Evolutionary conservation across 371 early-diverging fungal species (phyloP).

Genomic region (Rhizomucor miehei): DNA sequence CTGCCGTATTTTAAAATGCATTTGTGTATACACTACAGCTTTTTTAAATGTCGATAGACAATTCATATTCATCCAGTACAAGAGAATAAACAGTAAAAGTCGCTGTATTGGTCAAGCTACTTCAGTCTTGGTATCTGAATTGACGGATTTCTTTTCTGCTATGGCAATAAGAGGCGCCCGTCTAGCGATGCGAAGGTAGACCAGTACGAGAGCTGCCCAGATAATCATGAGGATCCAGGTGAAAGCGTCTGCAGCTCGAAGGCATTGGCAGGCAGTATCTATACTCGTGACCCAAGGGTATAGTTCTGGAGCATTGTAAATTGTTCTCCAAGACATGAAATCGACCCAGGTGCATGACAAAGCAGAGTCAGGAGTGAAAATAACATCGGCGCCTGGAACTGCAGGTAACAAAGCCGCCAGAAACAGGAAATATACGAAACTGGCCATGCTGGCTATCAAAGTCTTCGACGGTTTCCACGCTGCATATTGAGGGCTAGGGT

Average conservation of each 20-base stretch:
- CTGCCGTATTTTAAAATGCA: neutral
- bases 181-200: constrained; percentile 18
- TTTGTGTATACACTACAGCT: neutral
- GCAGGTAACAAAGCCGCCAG: constrained; percentile 28
- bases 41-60: no score
- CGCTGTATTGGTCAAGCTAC: no score
- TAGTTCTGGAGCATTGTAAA: constrained; percentile 24
- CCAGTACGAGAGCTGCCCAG: constrained; percentile 15
- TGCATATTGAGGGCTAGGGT: constrained; percentile 30
- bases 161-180: neutral
- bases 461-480: constrained; percentile 43
- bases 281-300: constrained; percentile 41
- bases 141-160: neutral
- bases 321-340: constrained; percentile 38
- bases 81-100: no score
- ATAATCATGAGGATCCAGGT: constrained; percentile 30
- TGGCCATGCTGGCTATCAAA: constrained; percentile 19
- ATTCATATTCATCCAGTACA: no score
- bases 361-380: constrained; percentile 28
- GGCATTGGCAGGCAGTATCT: constrained; percentile 32
- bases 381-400: constrained; percentile 36
- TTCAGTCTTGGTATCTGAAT: constrained; percentile 5
- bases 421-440: constrained; percentile 21
- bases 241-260: constrained; percentile 29
- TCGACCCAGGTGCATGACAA: constrained; percentile 33